Evolutionary conservation across 495 filamentous ascomycete genomes (phyloP).

Genomic region (Neurospora intermedia): DNA sequence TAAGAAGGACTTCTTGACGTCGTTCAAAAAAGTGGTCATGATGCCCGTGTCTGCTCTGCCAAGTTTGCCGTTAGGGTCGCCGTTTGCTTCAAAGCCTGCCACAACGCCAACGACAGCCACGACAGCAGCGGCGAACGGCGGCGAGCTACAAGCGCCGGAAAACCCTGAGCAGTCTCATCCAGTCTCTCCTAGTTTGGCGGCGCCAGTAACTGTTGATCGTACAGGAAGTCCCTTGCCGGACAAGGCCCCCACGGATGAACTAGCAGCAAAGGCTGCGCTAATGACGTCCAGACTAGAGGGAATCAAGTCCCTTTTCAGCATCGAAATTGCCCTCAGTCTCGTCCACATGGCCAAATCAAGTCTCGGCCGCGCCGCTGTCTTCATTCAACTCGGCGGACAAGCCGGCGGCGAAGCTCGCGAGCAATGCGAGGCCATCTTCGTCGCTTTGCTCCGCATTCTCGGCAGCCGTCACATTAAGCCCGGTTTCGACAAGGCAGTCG

Average conservation of each 20-base stretch:
- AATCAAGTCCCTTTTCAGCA: constrained; percentile 87
- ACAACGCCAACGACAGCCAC: constrained; percentile 11
- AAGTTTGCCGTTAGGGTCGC: constrained; percentile 34
- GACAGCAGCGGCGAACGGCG: constrained; percentile 17
- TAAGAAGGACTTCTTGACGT: constrained; percentile 90
- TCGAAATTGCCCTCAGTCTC: constrained; percentile 83
- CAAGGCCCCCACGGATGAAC: constrained; percentile 72
- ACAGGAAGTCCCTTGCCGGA: constrained; percentile 39
- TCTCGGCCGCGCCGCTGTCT: constrained; percentile 73
- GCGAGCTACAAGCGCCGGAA: constrained; percentile 14
- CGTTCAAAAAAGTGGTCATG: constrained; percentile 98
- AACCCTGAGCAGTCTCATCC: constrained; percentile 33
- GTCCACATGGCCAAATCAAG: constrained; percentile 86
- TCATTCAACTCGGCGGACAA: constrained; percentile 67
- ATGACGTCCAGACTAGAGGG: constrained; percentile 93
- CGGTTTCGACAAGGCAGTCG: constrained; percentile 85
- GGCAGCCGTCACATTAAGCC: constrained; percentile 79
- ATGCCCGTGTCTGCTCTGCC: constrained; percentile 90
- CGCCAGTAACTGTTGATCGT: constrained; percentile 15
- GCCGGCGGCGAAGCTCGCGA: constrained; percentile 74
- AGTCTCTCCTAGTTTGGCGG: constrained; percentile 31
- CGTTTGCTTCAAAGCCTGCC: constrained; percentile 35
- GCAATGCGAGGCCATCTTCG: constrained; percentile 87
- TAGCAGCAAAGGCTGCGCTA: constrained; percentile 90
- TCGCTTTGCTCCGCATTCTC: constrained; percentile 68